Percentiles rank a stretch among this genome's conserved stretches.
Evolutionary conservation across 2,329 filamentous ascomycete genomes (phyloP).

Genomic region (Cladosporium cucumerinum): DNA sequence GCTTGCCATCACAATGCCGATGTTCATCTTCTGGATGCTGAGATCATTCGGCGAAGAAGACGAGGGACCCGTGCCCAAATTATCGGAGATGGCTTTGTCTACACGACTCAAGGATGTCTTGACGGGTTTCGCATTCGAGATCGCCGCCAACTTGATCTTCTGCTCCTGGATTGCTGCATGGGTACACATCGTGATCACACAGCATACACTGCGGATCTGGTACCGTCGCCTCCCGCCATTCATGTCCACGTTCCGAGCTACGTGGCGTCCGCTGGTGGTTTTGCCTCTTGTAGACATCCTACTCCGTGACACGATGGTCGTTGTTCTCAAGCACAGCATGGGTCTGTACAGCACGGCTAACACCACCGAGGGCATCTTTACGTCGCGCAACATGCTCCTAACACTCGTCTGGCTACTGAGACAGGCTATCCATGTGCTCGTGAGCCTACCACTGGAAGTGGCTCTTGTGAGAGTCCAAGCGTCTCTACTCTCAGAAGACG

Average conservation of each 20-base stretch:
- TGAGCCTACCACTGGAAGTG: neutral
- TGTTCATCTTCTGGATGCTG: neutral
- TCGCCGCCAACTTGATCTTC: neutral
- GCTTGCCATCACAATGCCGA: neutral
- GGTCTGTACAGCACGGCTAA: neutral
- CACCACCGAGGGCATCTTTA: neutral
- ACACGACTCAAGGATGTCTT: neutral
- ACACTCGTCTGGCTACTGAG: neutral
- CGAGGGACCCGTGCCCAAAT: neutral
- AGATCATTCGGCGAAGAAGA: neutral
- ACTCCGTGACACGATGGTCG: neutral
- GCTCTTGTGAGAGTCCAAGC: slow-evolving; percentile 6
- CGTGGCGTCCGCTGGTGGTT: neutral
- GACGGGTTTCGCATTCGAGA: neutral
- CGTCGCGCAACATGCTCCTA: neutral
- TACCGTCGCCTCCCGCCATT: slow-evolving; percentile 19
- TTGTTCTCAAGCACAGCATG: neutral
- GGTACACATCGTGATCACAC: slow-evolving; percentile 17
- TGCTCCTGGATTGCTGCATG: neutral
- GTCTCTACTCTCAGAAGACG: slow-evolving; percentile 17
- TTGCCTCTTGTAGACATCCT: neutral
- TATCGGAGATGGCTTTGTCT: neutral
- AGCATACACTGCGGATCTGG: slow-evolving; percentile 17
- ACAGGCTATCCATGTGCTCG: neutral
- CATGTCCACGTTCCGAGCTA: slow-evolving; percentile 10